Evolutionary conservation across 2,329 filamentous ascomycete genomes (phyloP).

Genomic region (Nannizziopsis barbatae): DNA sequence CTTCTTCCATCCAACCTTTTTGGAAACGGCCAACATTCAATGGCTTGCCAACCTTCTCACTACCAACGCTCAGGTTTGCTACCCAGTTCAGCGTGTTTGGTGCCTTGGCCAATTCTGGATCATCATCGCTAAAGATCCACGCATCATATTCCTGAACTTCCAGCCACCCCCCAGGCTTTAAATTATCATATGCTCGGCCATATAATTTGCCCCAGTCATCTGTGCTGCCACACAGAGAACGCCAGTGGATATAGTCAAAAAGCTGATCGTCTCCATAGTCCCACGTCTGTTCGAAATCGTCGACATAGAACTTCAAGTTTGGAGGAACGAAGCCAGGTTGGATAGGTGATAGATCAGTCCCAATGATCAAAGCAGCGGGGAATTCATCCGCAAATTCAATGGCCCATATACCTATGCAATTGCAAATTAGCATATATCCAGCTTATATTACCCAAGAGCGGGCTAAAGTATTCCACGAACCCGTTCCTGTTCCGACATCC

Average conservation of each 20-base stretch:
- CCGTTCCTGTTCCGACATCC: conserved; percentile 51
- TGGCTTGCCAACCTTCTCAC: conserved; percentile 35
- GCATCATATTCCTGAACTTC: conserved; percentile 32
- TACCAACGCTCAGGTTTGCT: conserved; percentile 35
- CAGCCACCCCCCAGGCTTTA: conserved; percentile 46
- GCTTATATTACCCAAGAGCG: no score
- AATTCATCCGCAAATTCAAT: conserved; percentile 14
- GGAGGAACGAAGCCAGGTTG: conserved; percentile 55
- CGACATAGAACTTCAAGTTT: conserved; percentile 64
- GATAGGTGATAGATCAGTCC: conserved; percentile 50
- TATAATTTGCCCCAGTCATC: conserved; percentile 38
- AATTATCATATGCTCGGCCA: conserved; percentile 34
- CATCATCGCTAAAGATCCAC: conserved; percentile 12
- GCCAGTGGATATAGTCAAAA: conserved; percentile 52
- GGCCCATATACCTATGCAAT: conserved; percentile 9
- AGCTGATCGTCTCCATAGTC: conserved; percentile 34
- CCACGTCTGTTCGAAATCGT: conserved; percentile 56
- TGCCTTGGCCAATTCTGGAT: conserved; percentile 10
- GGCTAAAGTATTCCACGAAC: conserved; percentile 1
- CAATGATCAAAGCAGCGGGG: conserved; percentile 11
- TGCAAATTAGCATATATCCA: neutral
- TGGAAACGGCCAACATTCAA: conserved; percentile 44
- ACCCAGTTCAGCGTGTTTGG: conserved; percentile 33
- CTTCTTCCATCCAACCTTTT: conserved; percentile 43
- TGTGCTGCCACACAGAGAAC: conserved; percentile 46